Base-by-base conservation (phyloP, 208 protist species). In the Phytomonas francai region DNA sequence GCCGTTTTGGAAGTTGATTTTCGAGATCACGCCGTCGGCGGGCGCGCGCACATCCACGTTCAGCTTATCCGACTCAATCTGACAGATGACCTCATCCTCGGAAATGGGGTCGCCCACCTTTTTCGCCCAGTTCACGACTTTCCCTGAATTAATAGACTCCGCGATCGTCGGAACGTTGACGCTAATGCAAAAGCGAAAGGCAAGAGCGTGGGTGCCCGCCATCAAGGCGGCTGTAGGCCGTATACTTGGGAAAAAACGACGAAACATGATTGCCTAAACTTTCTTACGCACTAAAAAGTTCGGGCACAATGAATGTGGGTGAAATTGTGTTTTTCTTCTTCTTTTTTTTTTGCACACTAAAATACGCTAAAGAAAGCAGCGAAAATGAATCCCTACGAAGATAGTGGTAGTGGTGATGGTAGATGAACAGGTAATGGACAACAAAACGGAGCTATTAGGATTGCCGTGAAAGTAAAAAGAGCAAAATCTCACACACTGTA, bases 1-100 rank as follows among this genome's bases (percentile, higher is more conserved):
- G 62, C 88, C 96, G 5, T 94, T 91, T 16, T 83, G 77, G 63
- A 89, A 95, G 71, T 93, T 85, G 31, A 92, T 89, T 75, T 97
- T 89, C 22, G 85, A 95, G 60, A 99, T 86, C n/a, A 89, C 84
- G 64, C 97, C 97, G 49, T 78, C 85, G 32, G 81, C 79, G 12
- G 97, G 96, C 19, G 97, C 92, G 42, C 92, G 95, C 49, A 99
- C 90, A 63, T 98, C 96, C 28, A 98, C 94, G 51, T 88, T 94
- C 29, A 98, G 96, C 87, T 99, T 99, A 79, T 99, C 98, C 19
- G 97, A 99, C 79, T 99, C 98, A 67, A 99, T 95, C 58, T 97
- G 84, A 63, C 92, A 96, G 64, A 99, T 87, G 4, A 98, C 82
- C 63, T 99, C 97, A 76, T 99, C 98, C 73, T 96, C 89, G 7